phyloP scores from a whole-genome alignment of 768 basidiomycete species.

The Suillus americanus region DNA sequence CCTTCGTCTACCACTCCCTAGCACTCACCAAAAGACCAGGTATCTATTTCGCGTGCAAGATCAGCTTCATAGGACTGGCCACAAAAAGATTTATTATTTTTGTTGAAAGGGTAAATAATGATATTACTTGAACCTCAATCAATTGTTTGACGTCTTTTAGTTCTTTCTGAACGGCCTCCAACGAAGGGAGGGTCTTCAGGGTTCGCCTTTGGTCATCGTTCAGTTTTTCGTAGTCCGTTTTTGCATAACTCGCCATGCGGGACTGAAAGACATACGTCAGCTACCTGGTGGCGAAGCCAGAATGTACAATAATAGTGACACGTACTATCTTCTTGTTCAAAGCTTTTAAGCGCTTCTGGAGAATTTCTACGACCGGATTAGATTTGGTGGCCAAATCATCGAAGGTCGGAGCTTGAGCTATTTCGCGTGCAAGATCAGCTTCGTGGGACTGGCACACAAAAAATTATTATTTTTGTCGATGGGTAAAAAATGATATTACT shows the following conservation, averaged over 20 bases:
- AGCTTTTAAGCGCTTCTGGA: constrained; percentile 75
- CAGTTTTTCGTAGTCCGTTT: constrained; percentile 66
- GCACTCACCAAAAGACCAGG: too few species aligned
- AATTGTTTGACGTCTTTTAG: constrained; percentile 81
- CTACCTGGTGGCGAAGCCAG: neutral
- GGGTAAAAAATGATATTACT: neutral
- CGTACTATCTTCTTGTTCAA: constrained; percentile 84
- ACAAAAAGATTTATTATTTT: constrained; percentile 1
- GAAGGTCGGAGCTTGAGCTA: constrained; percentile 41
- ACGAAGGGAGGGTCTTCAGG: constrained; percentile 66
- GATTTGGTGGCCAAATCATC: constrained; percentile 50
- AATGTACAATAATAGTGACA: constrained; percentile 18
- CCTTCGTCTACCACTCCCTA: constrained; percentile 18
- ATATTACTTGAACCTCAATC: constrained; percentile 62
- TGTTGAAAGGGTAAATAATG: neutral
- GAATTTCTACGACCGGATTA: constrained; percentile 75
- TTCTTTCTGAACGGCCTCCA: constrained; percentile 82
- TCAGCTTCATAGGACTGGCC: constrained; percentile 64
- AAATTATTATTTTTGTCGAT: constrained; percentile 4
- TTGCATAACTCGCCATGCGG: constrained; percentile 70
- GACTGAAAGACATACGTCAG: constrained; percentile 42
- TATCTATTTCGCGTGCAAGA: constrained; percentile 48
- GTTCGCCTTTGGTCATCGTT: constrained; percentile 86
- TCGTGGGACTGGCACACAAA: constrained; percentile 52
- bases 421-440: constrained; percentile 57